phyloP scores from a whole-genome alignment of 352 stramenopile genomes.

The Phytophthora idaei region DNA sequence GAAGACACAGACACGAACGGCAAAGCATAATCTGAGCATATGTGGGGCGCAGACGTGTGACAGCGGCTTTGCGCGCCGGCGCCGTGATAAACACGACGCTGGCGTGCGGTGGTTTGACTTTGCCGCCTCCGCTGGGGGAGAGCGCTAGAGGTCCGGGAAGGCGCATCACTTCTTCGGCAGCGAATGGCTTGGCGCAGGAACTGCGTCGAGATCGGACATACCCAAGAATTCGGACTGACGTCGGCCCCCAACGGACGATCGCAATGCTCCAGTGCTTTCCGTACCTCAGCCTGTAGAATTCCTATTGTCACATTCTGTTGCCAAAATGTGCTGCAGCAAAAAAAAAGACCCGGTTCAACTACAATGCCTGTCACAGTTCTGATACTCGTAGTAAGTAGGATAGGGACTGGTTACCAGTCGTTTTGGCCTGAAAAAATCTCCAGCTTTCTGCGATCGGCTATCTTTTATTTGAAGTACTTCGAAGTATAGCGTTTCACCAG shows the following conservation, averaged over 20 bases:
- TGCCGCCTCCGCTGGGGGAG: constrained; percentile 11
- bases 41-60: constrained; percentile 5
- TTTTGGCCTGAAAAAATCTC: no score
- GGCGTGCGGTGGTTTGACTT: constrained; percentile 3
- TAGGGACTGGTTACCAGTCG: not conserved
- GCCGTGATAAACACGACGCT: constrained; percentile 24
- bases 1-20: constrained; percentile 1
- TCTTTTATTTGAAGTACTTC: no score
- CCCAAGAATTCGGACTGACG: constrained; percentile 28
- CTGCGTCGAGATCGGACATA: constrained; percentile 3
- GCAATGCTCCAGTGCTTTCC: constrained; percentile 2
- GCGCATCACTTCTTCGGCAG: constrained; percentile 18
- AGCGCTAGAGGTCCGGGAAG: constrained; percentile 19
- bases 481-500: not conserved
- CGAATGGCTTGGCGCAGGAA: constrained; percentile 16
- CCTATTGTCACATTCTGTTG: constrained; percentile 18
- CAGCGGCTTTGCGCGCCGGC: constrained; percentile 4
- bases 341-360: constrained; percentile 2
- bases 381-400: no score
- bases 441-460: no score
- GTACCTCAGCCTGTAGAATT: not conserved
- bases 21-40: constrained; percentile 31
- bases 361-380: not conserved
- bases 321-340: constrained; percentile 22
- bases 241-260: constrained; percentile 19